These are phyloP conservation scores for Aspergillus ostianus DNA, from an alignment of 495 filamentous ascomycete species.

Conservation along the genomic window DNA sequence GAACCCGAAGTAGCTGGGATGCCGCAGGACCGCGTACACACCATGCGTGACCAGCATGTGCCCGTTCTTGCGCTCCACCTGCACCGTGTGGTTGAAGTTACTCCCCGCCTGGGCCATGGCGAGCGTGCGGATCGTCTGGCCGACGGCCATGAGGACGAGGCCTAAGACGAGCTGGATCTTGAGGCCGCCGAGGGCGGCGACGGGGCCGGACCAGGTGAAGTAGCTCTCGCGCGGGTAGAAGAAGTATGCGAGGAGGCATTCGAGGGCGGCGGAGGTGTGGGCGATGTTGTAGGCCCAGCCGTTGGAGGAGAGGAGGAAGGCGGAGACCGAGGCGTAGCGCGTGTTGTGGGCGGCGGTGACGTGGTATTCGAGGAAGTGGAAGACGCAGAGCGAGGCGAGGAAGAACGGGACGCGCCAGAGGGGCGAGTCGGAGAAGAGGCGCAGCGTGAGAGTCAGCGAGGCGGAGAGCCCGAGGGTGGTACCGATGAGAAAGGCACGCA, in stretches of 20 bases:
- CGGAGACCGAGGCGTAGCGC: conserved; percentile 59
- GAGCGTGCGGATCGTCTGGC: conserved; percentile 68
- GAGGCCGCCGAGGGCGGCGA: conserved; percentile 13
- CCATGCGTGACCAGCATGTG: conserved; percentile 81
- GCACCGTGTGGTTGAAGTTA: conserved; percentile 90
- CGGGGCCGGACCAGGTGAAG: conserved; percentile 22
- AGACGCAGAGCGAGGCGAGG: conserved; percentile 67
- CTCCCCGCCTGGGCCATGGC: conserved; percentile 89
- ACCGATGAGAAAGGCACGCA: conserved; percentile 66
- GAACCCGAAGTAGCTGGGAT: conserved; percentile 95
- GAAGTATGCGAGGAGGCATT: conserved; percentile 60
- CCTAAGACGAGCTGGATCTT: conserved; percentile 48
- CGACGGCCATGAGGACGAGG: conserved; percentile 60
- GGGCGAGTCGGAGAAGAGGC: conserved; percentile 37
- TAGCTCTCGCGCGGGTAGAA: conserved; percentile 47
- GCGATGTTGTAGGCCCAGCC: conserved; percentile 83
- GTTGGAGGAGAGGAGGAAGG: conserved; percentile 85
- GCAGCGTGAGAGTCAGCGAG: conserved; percentile 43
- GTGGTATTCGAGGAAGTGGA: conserved; percentile 97
- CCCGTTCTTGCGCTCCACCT: conserved; percentile 57
- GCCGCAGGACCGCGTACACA: conserved; percentile 61
- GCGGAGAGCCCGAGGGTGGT: conserved; percentile 45
- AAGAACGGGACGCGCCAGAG: conserved; percentile 88
- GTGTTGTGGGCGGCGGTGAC: conserved; percentile 85
- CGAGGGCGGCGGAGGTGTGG: conserved; percentile 67